A percentile compares a stretch with the other conserved stretches of the same genome.
phyloP scores from a whole-genome alignment of 192 early-diverging fungal genomes.

The Rhizoclosmatium sp. region DNA sequence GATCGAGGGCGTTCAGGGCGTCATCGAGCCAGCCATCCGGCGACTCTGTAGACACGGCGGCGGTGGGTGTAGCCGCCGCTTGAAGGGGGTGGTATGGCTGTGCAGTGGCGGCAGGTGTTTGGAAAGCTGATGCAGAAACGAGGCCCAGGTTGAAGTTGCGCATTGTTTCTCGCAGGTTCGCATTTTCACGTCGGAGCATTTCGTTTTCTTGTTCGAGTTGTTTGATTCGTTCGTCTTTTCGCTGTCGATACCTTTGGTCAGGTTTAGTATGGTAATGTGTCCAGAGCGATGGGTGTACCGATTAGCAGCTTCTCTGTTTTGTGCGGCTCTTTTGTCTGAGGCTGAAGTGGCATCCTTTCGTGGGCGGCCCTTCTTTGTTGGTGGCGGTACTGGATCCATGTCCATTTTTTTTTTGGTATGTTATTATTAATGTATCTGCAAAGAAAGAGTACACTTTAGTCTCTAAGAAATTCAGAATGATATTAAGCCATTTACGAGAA shows the following conservation, averaged over 20 bases:
- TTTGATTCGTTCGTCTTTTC: slow-evolving; percentile 17
- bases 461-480: too few relatives aligned
- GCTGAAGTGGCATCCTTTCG: not conserved
- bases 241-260: not conserved
- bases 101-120: not conserved
- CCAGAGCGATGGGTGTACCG: too few relatives aligned
- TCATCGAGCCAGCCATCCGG: not conserved
- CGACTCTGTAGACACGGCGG: not conserved
- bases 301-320: slow-evolving; percentile 7
- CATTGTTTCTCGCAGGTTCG: slow-evolving; percentile 6
- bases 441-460: too few relatives aligned
- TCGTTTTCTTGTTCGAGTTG: slow-evolving; percentile 13
- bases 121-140: not conserved
- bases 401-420: too few relatives aligned
- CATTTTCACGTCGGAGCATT: slow-evolving; percentile 1
- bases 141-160: not conserved
- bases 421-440: too few relatives aligned
- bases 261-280: too few relatives aligned
- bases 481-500: too few relatives aligned
- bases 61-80: not conserved
- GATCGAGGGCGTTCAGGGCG: not conserved
- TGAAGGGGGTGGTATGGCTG: not conserved
- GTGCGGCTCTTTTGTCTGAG: not conserved
- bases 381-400: not conserved
- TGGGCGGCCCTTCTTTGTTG: not conserved